Evolutionary conservation across 352 stramenopile species (phyloP), one percentile per base, ranked within the genome.

Genomic region (Pythium monospermum): DNA sequence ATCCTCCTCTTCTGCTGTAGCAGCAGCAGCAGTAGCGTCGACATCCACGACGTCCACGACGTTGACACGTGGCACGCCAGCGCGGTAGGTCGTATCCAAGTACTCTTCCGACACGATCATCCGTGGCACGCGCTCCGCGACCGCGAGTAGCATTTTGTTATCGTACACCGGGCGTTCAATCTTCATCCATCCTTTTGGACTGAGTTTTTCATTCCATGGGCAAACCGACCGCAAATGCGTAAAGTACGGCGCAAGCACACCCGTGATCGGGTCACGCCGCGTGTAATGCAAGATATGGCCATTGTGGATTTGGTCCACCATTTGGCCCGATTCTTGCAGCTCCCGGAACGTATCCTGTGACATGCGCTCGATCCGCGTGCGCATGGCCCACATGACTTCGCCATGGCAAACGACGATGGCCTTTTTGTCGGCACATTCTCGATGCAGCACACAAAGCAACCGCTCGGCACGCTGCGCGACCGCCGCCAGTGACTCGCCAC

Each of bases 71-170:
- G 37, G 52, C 18, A 41, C 35, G n/a, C 27, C 21, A 12, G 47
- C 44, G 33, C 83, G 75, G 60, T 94, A 94, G 31, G 83, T 94
- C 69, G 90, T 85, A 42, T 88, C 74, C 40, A 94, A 76, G 49
- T 94, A 94, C 32, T 94, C 82, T 39, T 95, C 81, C 33, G 83
- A 95, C 30, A 93, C 83, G 43, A 95, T 95, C 81, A 93, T 92
- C 15, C 84, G 68, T 7, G 83, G 83, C 38, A 95, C 76, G 26
- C 84, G 77, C 51, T 93, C 83, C 2, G 84, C 83, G 23, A 85
- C 87, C 8, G 83, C 84, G 11, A 95, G 61, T 28, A 95, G 66
- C 75, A 89, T 77, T 59, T 92, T 78, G 57, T 93, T 95, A 55
- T 95, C 83, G 49, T 95, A 95, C 42, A 93, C 83, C 0, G 83